Evolutionary conservation across 257 asterid species (phyloP).

Genomic region (Solanum chmielewskii): DNA sequence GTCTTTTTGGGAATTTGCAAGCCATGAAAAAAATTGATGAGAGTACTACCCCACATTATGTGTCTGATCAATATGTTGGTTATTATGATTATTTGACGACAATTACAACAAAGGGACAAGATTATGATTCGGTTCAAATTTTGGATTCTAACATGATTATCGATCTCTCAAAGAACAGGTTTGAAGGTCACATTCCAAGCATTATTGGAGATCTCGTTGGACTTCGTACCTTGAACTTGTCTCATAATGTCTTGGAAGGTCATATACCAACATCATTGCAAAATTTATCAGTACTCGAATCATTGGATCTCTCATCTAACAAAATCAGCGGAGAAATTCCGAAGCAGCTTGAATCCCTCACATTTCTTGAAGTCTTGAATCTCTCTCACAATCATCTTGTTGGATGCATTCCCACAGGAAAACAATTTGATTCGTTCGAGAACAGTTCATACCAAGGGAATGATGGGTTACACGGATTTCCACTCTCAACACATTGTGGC

Average conservation of each 20-base stretch:
- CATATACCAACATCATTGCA: not conserved
- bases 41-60: not conserved
- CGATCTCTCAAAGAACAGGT: not conserved
- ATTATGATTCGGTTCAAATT: not conserved
- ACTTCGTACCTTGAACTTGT: not conserved
- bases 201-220: not conserved
- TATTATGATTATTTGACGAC: not conserved
- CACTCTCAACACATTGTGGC: no score
- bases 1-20: not conserved
- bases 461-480: no score
- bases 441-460: no score
- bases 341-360: no score
- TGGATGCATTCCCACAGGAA: no score
- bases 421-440: no score
- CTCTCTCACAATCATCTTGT: no score
- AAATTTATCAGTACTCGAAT: no score
- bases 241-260: not conserved
- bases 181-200: not conserved
- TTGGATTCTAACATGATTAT: not conserved
- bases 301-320: no score
- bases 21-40: not conserved
- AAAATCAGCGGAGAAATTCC: no score
- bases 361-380: no score
- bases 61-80: no score
- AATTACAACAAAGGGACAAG: not conserved